Percentiles rank a stretch among this genome's conserved stretches.
phyloP scores from a whole-genome alignment of 768 basidiomycete genomes.

The Fomitopsis pulvina region DNA sequence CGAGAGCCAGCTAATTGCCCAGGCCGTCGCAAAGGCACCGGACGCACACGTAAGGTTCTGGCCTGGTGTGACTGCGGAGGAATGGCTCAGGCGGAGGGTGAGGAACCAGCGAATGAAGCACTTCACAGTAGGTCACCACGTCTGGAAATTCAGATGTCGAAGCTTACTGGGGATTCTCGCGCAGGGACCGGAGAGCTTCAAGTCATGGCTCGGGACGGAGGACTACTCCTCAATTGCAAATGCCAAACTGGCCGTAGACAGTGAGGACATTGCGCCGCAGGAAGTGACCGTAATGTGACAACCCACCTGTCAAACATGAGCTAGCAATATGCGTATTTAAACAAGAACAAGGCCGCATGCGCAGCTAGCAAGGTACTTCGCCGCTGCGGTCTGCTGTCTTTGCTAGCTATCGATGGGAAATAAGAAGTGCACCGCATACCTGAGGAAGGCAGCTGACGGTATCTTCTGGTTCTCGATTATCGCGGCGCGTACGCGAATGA shows the following conservation, averaged over 20 bases:
- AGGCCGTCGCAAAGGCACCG: constrained; percentile 31
- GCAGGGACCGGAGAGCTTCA: constrained; percentile 12
- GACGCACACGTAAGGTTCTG: constrained; percentile 23
- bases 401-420: no score
- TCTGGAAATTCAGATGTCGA: neutral
- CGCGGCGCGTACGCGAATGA: no score
- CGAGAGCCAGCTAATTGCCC: constrained; percentile 43
- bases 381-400: no score
- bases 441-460: no score
- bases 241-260: neutral
- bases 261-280: neutral
- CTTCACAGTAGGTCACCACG: constrained; percentile 8
- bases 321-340: no score
- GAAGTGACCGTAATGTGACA: neutral
- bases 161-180: neutral
- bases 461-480: no score
- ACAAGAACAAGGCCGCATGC: no score
- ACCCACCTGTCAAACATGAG: no score
- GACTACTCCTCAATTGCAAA: constrained; percentile 1
- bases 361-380: no score
- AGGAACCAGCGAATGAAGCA: constrained; percentile 25
- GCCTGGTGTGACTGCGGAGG: constrained; percentile 28
- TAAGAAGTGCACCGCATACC: no score
- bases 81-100: constrained; percentile 36
- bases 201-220: constrained; percentile 11